phyloP scores from a whole-genome alignment of 2,329 filamentous ascomycete genomes.

The Ramularia collo-cygni region DNA sequence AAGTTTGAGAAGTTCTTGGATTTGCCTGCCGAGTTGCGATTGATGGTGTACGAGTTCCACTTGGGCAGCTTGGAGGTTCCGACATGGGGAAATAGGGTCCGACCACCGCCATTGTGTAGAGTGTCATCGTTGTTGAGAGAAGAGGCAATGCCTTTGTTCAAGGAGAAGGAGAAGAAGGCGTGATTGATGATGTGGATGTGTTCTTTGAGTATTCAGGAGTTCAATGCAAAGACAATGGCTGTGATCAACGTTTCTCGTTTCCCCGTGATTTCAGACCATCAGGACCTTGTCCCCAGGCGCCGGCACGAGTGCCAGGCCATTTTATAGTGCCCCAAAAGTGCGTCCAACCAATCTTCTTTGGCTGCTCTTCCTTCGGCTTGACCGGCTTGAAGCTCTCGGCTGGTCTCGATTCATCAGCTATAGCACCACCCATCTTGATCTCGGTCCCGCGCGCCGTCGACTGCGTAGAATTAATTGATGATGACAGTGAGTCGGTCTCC shows the following conservation, averaged over 20 bases:
- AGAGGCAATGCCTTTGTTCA: background rate
- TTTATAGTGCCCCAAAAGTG: constrained; percentile 50
- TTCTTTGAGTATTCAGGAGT: background rate
- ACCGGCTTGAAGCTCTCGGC: constrained; percentile 33
- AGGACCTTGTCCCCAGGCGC: constrained; percentile 46
- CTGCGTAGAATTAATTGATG: background rate
- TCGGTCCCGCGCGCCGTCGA: constrained; percentile 8
- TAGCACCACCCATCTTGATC: constrained; percentile 17
- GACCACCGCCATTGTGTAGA: no score
- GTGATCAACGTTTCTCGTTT: constrained; percentile 25
- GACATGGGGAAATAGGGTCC: no score
- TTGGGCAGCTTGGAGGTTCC: background rate
- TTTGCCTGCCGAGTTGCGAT: background rate
- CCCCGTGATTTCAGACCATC: constrained; percentile 40
- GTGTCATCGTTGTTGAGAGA: background rate
- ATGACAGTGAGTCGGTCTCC: constrained; percentile 41
- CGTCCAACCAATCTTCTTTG: constrained; percentile 46
- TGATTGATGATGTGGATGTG: no score
- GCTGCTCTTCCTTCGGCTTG: constrained; percentile 31
- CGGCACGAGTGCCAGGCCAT: constrained; percentile 40
- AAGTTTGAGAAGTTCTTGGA: constrained; percentile 2
- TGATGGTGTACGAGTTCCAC: constrained; percentile 1
- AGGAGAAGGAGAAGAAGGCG: background rate
- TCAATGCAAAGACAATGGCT: background rate
- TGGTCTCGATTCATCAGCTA: constrained; percentile 26